phyloP scores from a whole-genome alignment of 306 rosid species.

The Dryas alaskensis region DNA sequence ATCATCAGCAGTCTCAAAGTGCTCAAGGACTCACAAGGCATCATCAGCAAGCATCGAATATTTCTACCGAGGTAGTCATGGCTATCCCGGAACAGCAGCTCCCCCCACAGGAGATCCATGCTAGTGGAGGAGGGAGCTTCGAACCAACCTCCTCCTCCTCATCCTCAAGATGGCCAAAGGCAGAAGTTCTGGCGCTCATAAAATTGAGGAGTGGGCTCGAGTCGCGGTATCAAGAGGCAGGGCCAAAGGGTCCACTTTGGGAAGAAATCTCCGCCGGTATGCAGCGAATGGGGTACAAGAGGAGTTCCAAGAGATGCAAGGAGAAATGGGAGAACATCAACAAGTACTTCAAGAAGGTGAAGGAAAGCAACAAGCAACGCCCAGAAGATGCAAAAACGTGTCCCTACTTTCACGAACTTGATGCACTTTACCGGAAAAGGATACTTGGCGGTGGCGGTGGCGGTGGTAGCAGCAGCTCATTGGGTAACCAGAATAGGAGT shows the following conservation, averaged over 20 bases:
- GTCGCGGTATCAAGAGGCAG: slow-evolving; percentile 38
- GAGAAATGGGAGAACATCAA: slow-evolving; percentile 46
- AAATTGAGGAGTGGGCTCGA: slow-evolving; percentile 44
- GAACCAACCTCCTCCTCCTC: slow-evolving; percentile 36
- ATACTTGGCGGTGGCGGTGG: slow-evolving; percentile 23
- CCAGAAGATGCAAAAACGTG: slow-evolving; percentile 43
- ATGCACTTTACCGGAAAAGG: slow-evolving; percentile 34
- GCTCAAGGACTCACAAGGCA: not conserved
- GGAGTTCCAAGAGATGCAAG: slow-evolving; percentile 34
- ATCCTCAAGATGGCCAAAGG: slow-evolving; percentile 51
- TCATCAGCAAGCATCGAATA: not conserved
- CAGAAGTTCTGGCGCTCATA: slow-evolving; percentile 41
- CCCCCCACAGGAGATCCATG: slow-evolving; percentile 8
- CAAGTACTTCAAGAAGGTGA: slow-evolving; percentile 43
- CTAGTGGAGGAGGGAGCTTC: slow-evolving; percentile 15
- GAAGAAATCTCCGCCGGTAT: slow-evolving; percentile 39
- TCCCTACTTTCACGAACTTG: slow-evolving; percentile 40
- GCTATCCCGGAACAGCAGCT: slow-evolving; percentile 25
- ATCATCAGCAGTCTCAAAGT: slow-evolving; percentile 9
- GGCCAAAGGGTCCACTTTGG: slow-evolving; percentile 54
- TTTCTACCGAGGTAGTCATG: not conserved
- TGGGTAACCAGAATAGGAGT: slow-evolving; percentile 6
- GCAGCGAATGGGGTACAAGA: slow-evolving; percentile 37
- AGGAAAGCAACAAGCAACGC: slow-evolving; percentile 37
- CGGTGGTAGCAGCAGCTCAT: slow-evolving; percentile 18